phyloP scores from a whole-genome alignment of 2,329 filamentous ascomycete species.

The Sclerotiophoma versabilis region DNA sequence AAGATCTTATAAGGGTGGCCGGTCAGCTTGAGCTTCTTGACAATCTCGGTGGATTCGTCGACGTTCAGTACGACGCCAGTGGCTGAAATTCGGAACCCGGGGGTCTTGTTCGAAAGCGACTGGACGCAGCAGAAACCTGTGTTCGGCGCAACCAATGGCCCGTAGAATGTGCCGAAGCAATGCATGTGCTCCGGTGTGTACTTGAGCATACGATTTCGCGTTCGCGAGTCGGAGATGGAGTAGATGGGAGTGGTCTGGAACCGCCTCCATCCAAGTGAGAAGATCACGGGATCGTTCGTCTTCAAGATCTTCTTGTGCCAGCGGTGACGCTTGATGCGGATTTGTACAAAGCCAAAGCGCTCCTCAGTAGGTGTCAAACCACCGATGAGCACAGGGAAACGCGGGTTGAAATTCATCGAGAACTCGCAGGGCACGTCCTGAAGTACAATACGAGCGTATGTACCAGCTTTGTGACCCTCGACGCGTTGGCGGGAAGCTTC shows the following conservation, averaged over 20 bases:
- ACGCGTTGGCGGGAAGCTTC: constrained; percentile 81
- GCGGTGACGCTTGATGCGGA: constrained; percentile 94
- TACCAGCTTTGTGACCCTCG: constrained; percentile 90
- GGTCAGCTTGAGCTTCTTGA: constrained; percentile 98
- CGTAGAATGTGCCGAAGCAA: constrained; percentile 95
- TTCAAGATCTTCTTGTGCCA: constrained; percentile 99
- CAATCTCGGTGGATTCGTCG: constrained; percentile 94
- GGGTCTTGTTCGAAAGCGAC: constrained; percentile 81
- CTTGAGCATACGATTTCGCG: constrained; percentile 96
- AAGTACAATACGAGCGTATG: constrained; percentile 89
- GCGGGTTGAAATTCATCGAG: constrained; percentile 78
- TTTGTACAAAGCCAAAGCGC: constrained; percentile 92
- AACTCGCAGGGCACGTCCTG: constrained; percentile 93
- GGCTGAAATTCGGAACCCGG: constrained; percentile 92
- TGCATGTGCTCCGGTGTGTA: constrained; percentile 99
- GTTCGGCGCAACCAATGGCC: constrained; percentile 92
- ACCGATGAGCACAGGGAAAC: constrained; percentile 84
- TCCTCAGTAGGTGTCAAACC: constrained; percentile 95
- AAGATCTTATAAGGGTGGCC: constrained; percentile 96
- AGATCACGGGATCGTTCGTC: constrained; percentile 95
- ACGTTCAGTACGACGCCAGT: constrained; percentile 93
- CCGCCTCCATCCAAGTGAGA: constrained; percentile 93
- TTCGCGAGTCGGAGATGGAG: constrained; percentile 92
- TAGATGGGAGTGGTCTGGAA: constrained; percentile 95
- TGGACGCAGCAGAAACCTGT: constrained; percentile 96